Base-by-base conservation (phyloP, 257 asterid species). In the Primulina eburnea region DNA sequence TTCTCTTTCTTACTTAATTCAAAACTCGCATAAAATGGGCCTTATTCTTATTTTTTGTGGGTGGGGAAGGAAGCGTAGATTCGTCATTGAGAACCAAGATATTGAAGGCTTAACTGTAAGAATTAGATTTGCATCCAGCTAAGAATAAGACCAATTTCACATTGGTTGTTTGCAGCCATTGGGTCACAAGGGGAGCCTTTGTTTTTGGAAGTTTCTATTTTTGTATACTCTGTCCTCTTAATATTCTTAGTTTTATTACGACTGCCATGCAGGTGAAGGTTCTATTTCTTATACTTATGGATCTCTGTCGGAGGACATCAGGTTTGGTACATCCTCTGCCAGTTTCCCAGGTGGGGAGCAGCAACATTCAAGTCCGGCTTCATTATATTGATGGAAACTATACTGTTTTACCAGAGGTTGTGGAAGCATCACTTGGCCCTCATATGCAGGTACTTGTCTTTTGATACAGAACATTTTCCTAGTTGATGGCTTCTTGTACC, bases 391-490 rank as follows among this genome's bases (percentile, higher is more conserved):
- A 94, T 75, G 99, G 99, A 72, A 94, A 91, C 88, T 94, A 91
- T 72, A 91, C 97, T 56, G 97, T 94, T 73, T 71, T 88, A 55
- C 97, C 97, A 0, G 99, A 94, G 88, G 99, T 94, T 62, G 99
- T 94, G 7, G 99, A 94, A 83, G 99, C 97, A 69, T 94, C 99
- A 56, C 95, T 94, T 71, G 97, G 99, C 69, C 99, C 99, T 69
- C 99, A 94, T 80, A 94, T 94, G 99, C 99, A 91, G 97, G 99
- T 93, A 79, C 53, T 63, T 34, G 7, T 65, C 24, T 38, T 65
- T 43, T 26, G 68, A 52, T 71, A 43, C 68, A 34, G 58, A 1
- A 10, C 76, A 20, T 74, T 52, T 63, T 8, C 78, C 18, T 67
- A 2, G 58, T 73, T 59, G 32, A 61, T 69, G 26, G 71, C 60